A percentile compares a stretch with the other conserved stretches of the same genome.
Evolutionary conservation across 352 stramenopile species (phyloP).

Genomic region (Globisporangium irregulare): DNA sequence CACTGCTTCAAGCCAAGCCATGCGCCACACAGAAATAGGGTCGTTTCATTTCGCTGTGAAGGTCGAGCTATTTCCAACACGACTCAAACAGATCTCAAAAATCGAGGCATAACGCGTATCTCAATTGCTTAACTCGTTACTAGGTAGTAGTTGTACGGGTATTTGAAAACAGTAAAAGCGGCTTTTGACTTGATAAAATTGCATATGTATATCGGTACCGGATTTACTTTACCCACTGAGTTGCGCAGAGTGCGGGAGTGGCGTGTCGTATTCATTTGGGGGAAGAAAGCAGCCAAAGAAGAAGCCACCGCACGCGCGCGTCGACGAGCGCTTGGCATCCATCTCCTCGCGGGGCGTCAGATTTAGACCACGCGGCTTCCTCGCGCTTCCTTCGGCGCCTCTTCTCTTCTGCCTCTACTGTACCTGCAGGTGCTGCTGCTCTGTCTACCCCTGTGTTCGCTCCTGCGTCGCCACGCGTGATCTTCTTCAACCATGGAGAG

Average conservation of each 20-base stretch:
- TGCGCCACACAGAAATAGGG: not conserved
- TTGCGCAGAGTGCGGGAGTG: not conserved
- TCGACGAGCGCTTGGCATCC: slow-evolving; percentile 7
- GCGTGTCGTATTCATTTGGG: not conserved
- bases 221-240: not conserved
- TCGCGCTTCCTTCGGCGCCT: not conserved
- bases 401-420: not conserved
- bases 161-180: not conserved
- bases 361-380: not conserved
- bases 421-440: not conserved
- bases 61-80: too few species aligned
- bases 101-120: too few species aligned
- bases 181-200: not conserved
- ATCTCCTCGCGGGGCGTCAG: not conserved
- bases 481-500: slow-evolving; percentile 63
- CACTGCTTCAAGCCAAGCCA: not conserved
- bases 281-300: slow-evolving; percentile 9
- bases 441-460: not conserved
- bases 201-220: not conserved
- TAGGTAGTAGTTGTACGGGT: not conserved
- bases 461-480: not conserved
- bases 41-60: not conserved
- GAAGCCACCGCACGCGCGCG: slow-evolving; percentile 6
- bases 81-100: too few species aligned
- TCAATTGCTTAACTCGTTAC: too few species aligned